Conservation (phyloP, 495 filamentous ascomycete species). For the Aspergillus baeticus region DNA sequence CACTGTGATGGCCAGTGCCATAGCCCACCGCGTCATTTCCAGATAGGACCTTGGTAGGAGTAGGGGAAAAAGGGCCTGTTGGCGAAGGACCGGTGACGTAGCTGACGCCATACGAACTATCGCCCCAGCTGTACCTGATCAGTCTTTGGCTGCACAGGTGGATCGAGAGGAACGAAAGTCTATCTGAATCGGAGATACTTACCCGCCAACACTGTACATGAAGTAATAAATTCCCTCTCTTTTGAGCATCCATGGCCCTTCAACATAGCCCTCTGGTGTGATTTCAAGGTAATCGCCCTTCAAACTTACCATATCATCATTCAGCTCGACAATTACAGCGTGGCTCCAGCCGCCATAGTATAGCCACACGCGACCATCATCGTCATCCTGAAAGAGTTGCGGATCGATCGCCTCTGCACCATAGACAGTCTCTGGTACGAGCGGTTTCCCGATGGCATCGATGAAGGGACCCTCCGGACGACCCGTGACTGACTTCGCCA, state of each 20-base stretch:
- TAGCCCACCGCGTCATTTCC: conserved; percentile 38
- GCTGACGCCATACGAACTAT: conserved; percentile 45
- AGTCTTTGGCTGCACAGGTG: background rate
- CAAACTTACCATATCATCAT: conserved; percentile 44
- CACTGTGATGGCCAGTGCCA: conserved; percentile 42
- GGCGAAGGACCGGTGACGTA: conserved; percentile 44
- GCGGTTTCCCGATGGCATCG: conserved; percentile 41
- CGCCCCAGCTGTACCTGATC: conserved; percentile 33
- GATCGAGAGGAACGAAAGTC: background rate
- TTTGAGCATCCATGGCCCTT: conserved; percentile 47
- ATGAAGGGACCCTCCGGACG: conserved; percentile 41
- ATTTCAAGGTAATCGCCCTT: conserved; percentile 34
- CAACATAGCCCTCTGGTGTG: conserved; percentile 42
- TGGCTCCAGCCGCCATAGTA: conserved; percentile 48
- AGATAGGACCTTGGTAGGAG: conserved; percentile 36
- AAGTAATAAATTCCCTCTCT: conserved; percentile 43
- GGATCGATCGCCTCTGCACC: conserved; percentile 47
- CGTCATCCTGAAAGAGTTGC: conserved; percentile 45
- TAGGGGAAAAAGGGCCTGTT: conserved; percentile 39
- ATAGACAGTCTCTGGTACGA: conserved; percentile 38
- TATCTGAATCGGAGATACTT: background rate
- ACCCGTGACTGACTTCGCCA: conserved; percentile 33
- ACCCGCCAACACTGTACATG: conserved; percentile 46
- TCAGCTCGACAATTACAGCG: conserved; percentile 41
- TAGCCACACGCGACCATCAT: conserved; percentile 41